Percentiles rank a stretch among this genome's conserved stretches.
Evolutionary conservation across 805 yeast species (phyloP).

Genomic region (Starmerella sp.): DNA sequence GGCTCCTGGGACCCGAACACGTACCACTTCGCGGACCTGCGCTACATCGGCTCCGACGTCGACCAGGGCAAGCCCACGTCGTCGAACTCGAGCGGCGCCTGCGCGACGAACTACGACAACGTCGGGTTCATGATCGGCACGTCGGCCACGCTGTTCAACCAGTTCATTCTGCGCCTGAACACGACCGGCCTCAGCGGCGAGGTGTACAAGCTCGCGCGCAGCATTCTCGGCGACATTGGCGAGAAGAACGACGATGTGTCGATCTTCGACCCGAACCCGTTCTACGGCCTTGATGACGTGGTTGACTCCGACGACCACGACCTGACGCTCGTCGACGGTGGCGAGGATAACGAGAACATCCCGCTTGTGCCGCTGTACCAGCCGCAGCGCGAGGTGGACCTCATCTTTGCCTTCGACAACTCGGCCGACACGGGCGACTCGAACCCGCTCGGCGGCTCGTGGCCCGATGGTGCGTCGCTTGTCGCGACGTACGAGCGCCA

Average conservation of each 20-base stretch:
- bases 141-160: slow-evolving; percentile 36
- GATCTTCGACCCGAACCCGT: slow-evolving; percentile 64
- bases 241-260: slow-evolving; percentile 44
- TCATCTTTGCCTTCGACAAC: slow-evolving; percentile 42
- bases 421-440: slow-evolving; percentile 29
- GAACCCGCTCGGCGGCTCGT: slow-evolving; percentile 4
- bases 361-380: slow-evolving; percentile 58
- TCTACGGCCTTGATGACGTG: slow-evolving; percentile 28
- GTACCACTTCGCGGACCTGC: slow-evolving; percentile 49
- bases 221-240: slow-evolving; percentile 32
- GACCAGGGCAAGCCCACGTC: slow-evolving; percentile 36
- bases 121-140: slow-evolving; percentile 63
- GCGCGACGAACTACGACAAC: slow-evolving; percentile 62
- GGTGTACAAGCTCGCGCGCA: slow-evolving; percentile 36
- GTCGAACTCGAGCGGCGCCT: slow-evolving; percentile 35
- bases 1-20: slow-evolving; percentile 74
- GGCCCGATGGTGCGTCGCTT: slow-evolving; percentile 33
- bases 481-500: slow-evolving; percentile 25
- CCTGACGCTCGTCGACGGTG: slow-evolving; percentile 61
- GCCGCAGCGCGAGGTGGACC: slow-evolving; percentile 49
- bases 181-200: slow-evolving; percentile 39
- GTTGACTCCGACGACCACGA: slow-evolving; percentile 26
- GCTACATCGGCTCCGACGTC: slow-evolving; percentile 54
- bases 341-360: slow-evolving; percentile 63
- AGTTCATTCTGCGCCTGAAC: slow-evolving; percentile 41